Conservation (phyloP, 2,329 filamentous ascomycete species). For the Aureobasidium sp. region DNA sequence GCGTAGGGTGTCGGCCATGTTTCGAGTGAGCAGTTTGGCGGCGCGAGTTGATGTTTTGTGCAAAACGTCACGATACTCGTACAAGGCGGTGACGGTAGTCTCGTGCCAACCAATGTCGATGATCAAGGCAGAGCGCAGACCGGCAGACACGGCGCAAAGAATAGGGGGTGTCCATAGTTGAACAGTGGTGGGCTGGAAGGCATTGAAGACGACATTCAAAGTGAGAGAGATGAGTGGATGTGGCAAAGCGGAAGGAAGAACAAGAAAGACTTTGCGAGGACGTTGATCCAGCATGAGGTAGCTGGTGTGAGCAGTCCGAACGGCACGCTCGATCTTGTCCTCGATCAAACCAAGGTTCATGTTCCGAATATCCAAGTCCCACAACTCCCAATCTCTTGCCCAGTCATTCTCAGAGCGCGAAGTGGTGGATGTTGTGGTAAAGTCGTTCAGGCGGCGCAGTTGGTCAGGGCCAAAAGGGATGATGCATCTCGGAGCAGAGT, state of each 20-base stretch:
- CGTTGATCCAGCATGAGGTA: slow-evolving; percentile 60
- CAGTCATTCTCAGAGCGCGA: slow-evolving; percentile 58
- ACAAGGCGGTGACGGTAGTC: slow-evolving; percentile 75
- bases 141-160: slow-evolving; percentile 67
- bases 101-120: slow-evolving; percentile 92
- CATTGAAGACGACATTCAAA: slow-evolving; percentile 73
- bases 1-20: slow-evolving; percentile 45
- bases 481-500: slow-evolving; percentile 62
- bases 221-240: slow-evolving; percentile 67
- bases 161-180: slow-evolving; percentile 72
- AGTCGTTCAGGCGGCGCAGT: slow-evolving; percentile 72
- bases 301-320: slow-evolving; percentile 76
- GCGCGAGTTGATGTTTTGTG: slow-evolving; percentile 64
- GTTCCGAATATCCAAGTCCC: slow-evolving; percentile 63
- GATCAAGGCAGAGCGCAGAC: slow-evolving; percentile 75
- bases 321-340: slow-evolving; percentile 75
- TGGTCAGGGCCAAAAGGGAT: slow-evolving; percentile 67
- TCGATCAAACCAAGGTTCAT: slow-evolving; percentile 71
- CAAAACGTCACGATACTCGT: slow-evolving; percentile 78
- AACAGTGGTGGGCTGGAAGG: slow-evolving; percentile 70
- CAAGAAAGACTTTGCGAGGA: slow-evolving; percentile 58
- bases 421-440: slow-evolving; percentile 37
- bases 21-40: slow-evolving; percentile 60
- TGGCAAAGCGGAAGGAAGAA: slow-evolving; percentile 69
- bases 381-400: slow-evolving; percentile 63